A percentile compares a stretch with the other conserved stretches of the same genome.
These are phyloP conservation scores for Auriscalpium microsporum DNA, from an alignment of 768 basidiomycete genomes.

Conservation along the genomic window DNA sequence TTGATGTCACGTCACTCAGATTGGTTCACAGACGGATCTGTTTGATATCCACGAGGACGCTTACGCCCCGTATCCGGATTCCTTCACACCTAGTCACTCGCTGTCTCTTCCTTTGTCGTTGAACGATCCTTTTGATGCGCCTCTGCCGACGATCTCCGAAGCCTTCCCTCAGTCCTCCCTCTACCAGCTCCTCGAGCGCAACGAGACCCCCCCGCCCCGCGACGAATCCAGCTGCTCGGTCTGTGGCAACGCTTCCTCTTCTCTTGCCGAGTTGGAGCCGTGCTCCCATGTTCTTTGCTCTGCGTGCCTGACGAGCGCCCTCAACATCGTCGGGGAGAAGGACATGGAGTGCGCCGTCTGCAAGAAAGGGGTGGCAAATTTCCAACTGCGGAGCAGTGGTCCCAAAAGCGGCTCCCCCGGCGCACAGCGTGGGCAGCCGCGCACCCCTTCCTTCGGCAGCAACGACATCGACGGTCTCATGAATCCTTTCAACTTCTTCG, in stretches of 20 bases:
- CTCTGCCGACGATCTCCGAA: conserved; percentile 28
- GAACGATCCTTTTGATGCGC: conserved; percentile 36
- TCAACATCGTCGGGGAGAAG: conserved; percentile 87
- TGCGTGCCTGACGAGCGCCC: conserved; percentile 72
- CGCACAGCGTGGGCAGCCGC: conserved; percentile 12
- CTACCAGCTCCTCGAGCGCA: conserved; percentile 8
- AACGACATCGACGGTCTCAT: conserved; percentile 19
- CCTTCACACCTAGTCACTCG: conserved; percentile 25
- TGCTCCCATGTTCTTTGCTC: conserved; percentile 75
- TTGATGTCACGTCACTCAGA: conserved; percentile 4
- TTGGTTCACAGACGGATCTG: conserved; percentile 34
- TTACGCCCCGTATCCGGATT: conserved; percentile 39
- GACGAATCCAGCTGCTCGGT: conserved; percentile 47
- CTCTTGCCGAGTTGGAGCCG: conserved; percentile 60
- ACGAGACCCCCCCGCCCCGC: conserved; percentile 10
- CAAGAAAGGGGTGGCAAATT: conserved; percentile 59
- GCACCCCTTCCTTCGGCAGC: conserved; percentile 14
- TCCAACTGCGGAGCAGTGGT: conserved; percentile 25
- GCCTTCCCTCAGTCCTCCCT: conserved; percentile 27
- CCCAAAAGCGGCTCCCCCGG: conserved; percentile 17
- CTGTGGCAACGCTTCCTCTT: conserved; percentile 41
- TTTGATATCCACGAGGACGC: conserved; percentile 74
- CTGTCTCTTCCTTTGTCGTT: conserved; percentile 27
- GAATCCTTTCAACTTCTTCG: conserved; percentile 18
- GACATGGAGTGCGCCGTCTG: conserved; percentile 82